Evolutionary conservation across 805 yeast species (phyloP).

Genomic region (Ogataea neopini): DNA sequence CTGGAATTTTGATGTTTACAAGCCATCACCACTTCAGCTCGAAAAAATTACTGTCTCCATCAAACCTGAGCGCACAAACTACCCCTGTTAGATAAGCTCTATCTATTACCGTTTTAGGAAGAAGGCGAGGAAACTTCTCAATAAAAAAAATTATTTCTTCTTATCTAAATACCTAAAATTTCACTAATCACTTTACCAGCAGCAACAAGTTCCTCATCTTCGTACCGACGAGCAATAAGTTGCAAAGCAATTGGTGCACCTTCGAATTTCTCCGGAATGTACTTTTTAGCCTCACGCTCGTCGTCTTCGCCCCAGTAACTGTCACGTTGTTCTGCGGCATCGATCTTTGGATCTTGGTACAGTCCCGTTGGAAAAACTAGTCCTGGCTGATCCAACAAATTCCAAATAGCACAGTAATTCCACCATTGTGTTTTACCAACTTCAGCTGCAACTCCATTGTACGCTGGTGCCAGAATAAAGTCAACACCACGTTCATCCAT

Average conservation of each 20-base stretch:
- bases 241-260: conserved; percentile 60
- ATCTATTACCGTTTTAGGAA: conserved; percentile 1
- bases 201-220: conserved; percentile 54
- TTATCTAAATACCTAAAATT: conserved; percentile 14
- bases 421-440: conserved; percentile 56
- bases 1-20: no score
- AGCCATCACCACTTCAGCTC: no score
- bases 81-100: conserved; percentile 4
- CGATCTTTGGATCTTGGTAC: conserved; percentile 51
- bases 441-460: conserved; percentile 66
- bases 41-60: no score
- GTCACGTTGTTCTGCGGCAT: conserved; percentile 44
- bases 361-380: conserved; percentile 64
- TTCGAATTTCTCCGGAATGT: conserved; percentile 44
- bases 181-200: conserved; percentile 33
- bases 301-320: conserved; percentile 47
- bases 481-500: conserved; percentile 58
- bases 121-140: not conserved
- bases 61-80: no score
- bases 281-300: conserved; percentile 46
- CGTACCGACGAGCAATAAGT: conserved; percentile 52
- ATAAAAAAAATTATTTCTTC: not conserved
- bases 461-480: conserved; percentile 65
- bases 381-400: conserved; percentile 68
- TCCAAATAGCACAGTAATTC: conserved; percentile 78